Conservation (phyloP, 768 basidiomycete genomes). For the Hebeloma cylindrosporum region DNA sequence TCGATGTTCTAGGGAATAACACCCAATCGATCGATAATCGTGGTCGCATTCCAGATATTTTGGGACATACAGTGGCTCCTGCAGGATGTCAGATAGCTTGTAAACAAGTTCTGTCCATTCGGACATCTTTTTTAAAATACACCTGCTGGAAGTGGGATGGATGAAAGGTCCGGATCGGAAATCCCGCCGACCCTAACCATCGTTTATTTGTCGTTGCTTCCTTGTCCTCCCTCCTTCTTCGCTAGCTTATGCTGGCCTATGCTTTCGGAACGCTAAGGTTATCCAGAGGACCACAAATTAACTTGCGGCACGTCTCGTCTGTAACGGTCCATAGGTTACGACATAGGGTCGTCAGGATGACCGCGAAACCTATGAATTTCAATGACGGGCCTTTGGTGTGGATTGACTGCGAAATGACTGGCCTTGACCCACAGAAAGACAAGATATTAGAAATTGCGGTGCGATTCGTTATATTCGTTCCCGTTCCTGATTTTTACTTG, state of each 20-base stretch:
- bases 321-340: too few relatives aligned
- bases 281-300: too few relatives aligned
- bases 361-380: conserved; percentile 31
- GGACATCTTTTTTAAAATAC: neutral
- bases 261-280: too few relatives aligned
- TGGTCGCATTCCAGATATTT: conserved; percentile 1
- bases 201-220: too few relatives aligned
- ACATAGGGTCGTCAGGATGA: too few relatives aligned
- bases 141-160: neutral
- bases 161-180: too few relatives aligned
- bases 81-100: conserved; percentile 26
- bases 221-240: too few relatives aligned
- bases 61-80: conserved; percentile 26
- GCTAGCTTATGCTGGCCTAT: too few relatives aligned
- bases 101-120: conserved; percentile 13
- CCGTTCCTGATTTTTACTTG: conserved; percentile 1
- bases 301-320: too few relatives aligned
- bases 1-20: conserved; percentile 39
- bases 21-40: conserved; percentile 15
- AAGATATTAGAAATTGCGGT: conserved; percentile 82
- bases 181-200: too few relatives aligned
- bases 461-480: conserved; percentile 13
- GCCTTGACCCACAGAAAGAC: conserved; percentile 64
- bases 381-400: conserved; percentile 72
- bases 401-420: conserved; percentile 91